Evolutionary conservation across 495 filamentous ascomycete species (phyloP).

Genomic region (Penicillium mononematosum): DNA sequence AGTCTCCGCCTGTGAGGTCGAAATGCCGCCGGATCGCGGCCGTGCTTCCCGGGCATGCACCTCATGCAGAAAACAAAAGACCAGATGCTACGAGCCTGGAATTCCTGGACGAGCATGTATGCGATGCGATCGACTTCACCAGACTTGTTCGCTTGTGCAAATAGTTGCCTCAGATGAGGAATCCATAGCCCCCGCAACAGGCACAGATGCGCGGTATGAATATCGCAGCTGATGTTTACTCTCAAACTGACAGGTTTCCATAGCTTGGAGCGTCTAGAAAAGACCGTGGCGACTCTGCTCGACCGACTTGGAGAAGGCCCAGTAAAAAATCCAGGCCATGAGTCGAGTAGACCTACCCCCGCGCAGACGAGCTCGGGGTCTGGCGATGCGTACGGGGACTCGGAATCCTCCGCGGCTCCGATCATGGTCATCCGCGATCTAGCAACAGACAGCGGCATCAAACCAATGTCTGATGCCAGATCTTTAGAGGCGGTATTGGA

Average conservation of each 20-base stretch:
- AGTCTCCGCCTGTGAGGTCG: not conserved
- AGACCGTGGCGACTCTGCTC: conserved; percentile 32
- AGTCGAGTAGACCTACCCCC: conserved; percentile 13
- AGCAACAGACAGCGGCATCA: conserved; percentile 31
- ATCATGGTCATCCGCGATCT: conserved; percentile 39
- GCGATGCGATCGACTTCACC: conserved; percentile 39
- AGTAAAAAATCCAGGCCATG: conserved; percentile 5
- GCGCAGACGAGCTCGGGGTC: conserved; percentile 17
- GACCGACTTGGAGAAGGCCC: conserved; percentile 34
- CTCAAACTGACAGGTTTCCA: conserved; percentile 13
- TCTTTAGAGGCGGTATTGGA: conserved; percentile 18
- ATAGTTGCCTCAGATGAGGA: conserved; percentile 6
- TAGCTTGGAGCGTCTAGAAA: conserved; percentile 39
- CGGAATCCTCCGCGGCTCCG: conserved; percentile 29
- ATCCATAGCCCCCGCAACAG: conserved; percentile 1
- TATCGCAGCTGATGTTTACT: not conserved
- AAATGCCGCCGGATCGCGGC: conserved; percentile 46
- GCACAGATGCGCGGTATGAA: conserved; percentile 26
- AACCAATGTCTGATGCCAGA: conserved; percentile 25
- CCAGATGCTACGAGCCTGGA: conserved; percentile 43
- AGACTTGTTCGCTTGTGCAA: conserved; percentile 35
- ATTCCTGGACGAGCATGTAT: conserved; percentile 34
- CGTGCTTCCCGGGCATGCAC: conserved; percentile 46
- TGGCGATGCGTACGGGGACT: conserved; percentile 15
- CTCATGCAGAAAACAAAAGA: conserved; percentile 46